Conservation (phyloP, 176 grass and related monocot genomes). For the Hyparrhenia diplandra region DNA sequence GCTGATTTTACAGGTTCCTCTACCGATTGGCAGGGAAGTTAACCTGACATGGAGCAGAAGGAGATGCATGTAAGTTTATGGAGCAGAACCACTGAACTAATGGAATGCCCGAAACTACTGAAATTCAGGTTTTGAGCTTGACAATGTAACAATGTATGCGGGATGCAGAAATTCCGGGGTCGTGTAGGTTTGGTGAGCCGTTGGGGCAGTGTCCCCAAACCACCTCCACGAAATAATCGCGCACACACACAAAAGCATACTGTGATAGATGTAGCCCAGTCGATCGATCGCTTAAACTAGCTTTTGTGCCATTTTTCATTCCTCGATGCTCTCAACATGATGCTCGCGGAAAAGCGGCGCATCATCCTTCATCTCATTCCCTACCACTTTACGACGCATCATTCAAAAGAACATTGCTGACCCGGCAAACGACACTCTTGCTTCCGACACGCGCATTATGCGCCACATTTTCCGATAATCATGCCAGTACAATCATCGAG, state of each 20-base stretch:
- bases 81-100: not conserved
- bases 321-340: conserved; percentile 13
- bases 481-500: not conserved
- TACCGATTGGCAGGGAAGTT: not conserved
- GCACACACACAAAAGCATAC: too few relatives aligned
- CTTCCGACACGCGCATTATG: not conserved
- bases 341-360: conserved; percentile 22
- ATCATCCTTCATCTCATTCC: not conserved
- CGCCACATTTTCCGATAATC: too few relatives aligned
- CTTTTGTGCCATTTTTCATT: not conserved
- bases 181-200: conserved; percentile 25
- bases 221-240: not conserved
- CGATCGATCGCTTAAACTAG: not conserved
- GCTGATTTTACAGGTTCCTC: not conserved
- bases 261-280: too few relatives aligned
- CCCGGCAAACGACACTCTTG: not conserved
- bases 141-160: conserved; percentile 11
- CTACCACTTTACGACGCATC: not conserved
- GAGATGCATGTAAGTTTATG: not conserved
- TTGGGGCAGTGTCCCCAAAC: conserved; percentile 6
- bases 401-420: not conserved
- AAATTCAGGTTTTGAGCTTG: conserved; percentile 12
- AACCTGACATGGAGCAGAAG: not conserved
- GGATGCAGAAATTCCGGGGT: not conserved
- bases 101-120: not conserved